Evolutionary conservation across 257 asterid genomes (phyloP).

Genomic region (Solanum gracilifrons): DNA sequence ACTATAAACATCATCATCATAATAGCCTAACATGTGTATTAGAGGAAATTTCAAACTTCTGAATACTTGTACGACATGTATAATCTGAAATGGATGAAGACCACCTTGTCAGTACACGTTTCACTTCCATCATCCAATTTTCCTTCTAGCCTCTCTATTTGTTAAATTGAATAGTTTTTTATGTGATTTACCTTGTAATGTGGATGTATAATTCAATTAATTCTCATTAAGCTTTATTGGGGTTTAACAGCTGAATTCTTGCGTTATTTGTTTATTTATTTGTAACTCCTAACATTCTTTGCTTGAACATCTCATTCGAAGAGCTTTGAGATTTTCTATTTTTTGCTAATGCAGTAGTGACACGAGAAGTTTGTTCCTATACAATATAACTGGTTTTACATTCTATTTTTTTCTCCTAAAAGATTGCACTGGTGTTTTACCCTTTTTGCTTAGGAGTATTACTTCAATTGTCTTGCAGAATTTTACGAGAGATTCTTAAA

Average conservation of each 20-base stretch:
- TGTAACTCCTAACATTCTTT: background rate
- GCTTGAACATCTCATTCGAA: background rate
- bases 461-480: background rate
- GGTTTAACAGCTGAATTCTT: background rate
- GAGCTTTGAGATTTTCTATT: background rate
- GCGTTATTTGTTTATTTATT: background rate
- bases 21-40: background rate
- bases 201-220: background rate
- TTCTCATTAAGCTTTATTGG: no score
- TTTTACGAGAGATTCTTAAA: background rate
- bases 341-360: background rate
- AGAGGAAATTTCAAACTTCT: background rate
- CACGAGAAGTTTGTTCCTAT: background rate
- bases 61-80: background rate
- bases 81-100: background rate
- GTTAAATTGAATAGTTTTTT: no score
- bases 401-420: background rate
- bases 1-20: conserved; percentile 48
- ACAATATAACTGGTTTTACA: background rate
- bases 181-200: background rate
- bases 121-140: background rate
- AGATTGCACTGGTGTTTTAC: background rate
- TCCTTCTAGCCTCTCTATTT: background rate
- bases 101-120: background rate
- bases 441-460: background rate